Base-by-base conservation (phyloP, 139 green algal species). In the Edaphochlamys debaryana region DNA sequence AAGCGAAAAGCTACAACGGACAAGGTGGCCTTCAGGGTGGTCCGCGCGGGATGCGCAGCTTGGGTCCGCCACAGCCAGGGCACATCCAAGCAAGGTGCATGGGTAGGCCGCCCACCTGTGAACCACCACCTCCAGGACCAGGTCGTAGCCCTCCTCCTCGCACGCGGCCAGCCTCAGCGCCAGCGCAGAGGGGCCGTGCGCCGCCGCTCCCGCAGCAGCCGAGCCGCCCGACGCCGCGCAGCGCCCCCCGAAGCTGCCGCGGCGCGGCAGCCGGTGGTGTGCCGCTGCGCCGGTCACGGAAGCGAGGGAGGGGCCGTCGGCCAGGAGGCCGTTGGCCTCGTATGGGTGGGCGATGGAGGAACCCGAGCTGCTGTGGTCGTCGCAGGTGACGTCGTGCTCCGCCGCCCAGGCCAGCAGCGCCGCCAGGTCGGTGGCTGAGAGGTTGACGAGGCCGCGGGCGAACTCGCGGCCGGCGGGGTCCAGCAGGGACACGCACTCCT, bases 391-490 rank as follows among this genome's bases (percentile, higher is more conserved):
- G 56, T 25, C 56, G 23, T 29, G 25, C 19, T 23, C 56, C 2
- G 19, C 56, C 22, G 67, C n/a, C 60, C 38, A 45, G 40, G 56
- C 74, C 67, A 41, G 48, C 52, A 84, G 40, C 40, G 54, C 60
- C 9, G 25, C 22, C 11, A 85, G 38, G 54, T 87, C 91, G 8
- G 82, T 62, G 25, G 74, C 52, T 32, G 60, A 79, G 85, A 96
- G 97, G 88, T 98, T 98, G 40, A 91, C 85, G 20, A 99, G 89
- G 2, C 92, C 95, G 4, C 94, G 90, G 8, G 90, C 96, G 87
- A 99, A 92, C 85, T 98, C 95, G 13, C 79, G 32, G 20, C 94
- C 95, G 0, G 92, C 56, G 8, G 79, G 73, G 63, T 94, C 91
- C 74, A 92, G 96, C 68, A 98, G 80, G 9, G 76, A 84, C 54